Base-by-base conservation (phyloP, 2,329 filamentous ascomycete species). In the Aspergillus ochraceus region DNA sequence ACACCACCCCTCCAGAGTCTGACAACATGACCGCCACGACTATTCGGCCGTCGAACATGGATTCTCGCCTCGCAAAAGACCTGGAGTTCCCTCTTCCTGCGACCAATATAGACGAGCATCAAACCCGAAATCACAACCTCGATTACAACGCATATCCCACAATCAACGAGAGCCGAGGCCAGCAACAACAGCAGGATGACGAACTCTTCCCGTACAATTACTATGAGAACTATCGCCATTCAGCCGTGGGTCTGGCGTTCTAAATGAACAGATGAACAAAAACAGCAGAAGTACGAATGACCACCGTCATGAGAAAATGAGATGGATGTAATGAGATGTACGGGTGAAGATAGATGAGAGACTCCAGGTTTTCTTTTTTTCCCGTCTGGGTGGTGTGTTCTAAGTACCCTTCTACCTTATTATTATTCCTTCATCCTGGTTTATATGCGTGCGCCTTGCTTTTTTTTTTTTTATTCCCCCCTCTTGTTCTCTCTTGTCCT, bases 241-340 rank as follows among this genome's bases (percentile, higher is more conserved):
- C 70, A 2, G 55, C 64, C 17, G 69, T 76, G 45, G 73, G 74
- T 12, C 19, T 75, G 30, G 73, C 73, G 6, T 75, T 73, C 58
- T 76, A 63, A 67, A 47, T 46, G n/a, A 46, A 9, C 12, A 26
- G 26, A 29, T 29, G 26, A 29, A 6, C 24, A 29, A 29, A 29
- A 9, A 29, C n/a, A 2, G 4, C 8, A 29, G 6, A 36, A 36
- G 10, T 14, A 36, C 5, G n/a, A 8, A 32, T 20, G 32, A 52
- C 36, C 17, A 8, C 14, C 17, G 36, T 42, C 36, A 42, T 42
- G 36, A 19, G 36, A 42, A 42, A 19, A 42, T n/a, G 36, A 17
- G 36, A 19, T 42, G 36, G 36, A 42, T n/a, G 36, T 42, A n/a
- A 42, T 42, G 36, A 42, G 36, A 42, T n/a, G 36, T 14, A 42